phyloP scores from a whole-genome alignment of 1,139 yeast genomes.

The Candida glucosophila region DNA sequence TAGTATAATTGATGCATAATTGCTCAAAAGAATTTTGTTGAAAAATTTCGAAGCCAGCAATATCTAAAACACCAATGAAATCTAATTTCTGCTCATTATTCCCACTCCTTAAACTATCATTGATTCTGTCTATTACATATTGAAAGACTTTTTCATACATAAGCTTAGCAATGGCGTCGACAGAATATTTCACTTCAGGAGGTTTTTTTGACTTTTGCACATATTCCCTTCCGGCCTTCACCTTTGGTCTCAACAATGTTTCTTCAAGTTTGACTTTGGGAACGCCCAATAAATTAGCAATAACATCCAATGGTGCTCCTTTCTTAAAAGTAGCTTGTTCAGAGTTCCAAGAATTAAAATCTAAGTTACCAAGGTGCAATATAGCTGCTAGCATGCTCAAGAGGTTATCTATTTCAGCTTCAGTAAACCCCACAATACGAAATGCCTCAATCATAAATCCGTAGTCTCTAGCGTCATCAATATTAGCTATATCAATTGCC shows the following conservation, averaged over 20 bases:
- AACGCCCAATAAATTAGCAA: conserved; percentile 62
- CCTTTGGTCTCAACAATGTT: conserved; percentile 65
- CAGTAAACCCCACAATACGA: conserved; percentile 60
- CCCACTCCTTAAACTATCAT: conserved; percentile 46
- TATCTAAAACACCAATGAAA: conserved; percentile 90
- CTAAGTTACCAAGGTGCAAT: conserved; percentile 79
- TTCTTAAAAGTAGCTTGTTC: conserved; percentile 73
- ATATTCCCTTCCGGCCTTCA: conserved; percentile 85
- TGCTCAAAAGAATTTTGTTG: conserved; percentile 91
- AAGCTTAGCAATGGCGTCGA: conserved; percentile 84
- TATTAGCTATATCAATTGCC: conserved; percentile 58
- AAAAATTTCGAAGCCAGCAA: conserved; percentile 96
- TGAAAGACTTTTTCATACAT: conserved; percentile 81
- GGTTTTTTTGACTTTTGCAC: conserved; percentile 77
- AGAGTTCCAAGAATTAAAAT: conserved; percentile 59
- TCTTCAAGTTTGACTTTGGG: conserved; percentile 45
- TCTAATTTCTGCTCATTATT: conserved; percentile 23
- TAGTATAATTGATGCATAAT: conserved; percentile 91
- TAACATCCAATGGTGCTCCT: conserved; percentile 42
- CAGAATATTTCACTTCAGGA: conserved; percentile 67
- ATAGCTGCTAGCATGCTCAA: conserved; percentile 67
- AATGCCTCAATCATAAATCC: conserved; percentile 55
- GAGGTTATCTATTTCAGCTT: conserved; percentile 48
- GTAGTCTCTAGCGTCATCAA: conserved; percentile 64
- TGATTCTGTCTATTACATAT: conserved; percentile 67